These are phyloP conservation scores for Fragaria ananassa DNA, from an alignment of 306 rosid genomes.

Conservation along the genomic window DNA sequence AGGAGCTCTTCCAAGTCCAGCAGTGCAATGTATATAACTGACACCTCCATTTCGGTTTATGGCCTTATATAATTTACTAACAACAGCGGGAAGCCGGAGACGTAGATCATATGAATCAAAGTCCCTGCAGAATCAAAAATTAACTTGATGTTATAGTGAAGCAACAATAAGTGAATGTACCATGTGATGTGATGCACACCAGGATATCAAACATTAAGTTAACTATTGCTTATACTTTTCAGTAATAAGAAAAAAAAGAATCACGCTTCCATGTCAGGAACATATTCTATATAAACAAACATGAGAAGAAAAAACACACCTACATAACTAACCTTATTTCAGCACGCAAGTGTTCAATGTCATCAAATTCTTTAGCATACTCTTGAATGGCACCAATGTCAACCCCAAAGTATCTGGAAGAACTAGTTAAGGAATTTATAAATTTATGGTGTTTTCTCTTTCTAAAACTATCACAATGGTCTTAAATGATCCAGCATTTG, in stretches of 20 bases:
- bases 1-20: slow-evolving; percentile 99
- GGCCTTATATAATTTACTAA: slow-evolving; percentile 75
- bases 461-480: slow-evolving; percentile 19
- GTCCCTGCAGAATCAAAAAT: slow-evolving; percentile 60
- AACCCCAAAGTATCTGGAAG: slow-evolving; percentile 78
- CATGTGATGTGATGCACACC: not conserved
- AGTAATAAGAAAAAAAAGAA: not conserved
- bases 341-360: slow-evolving; percentile 90
- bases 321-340: slow-evolving; percentile 67
- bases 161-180: not conserved
- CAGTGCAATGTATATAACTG: slow-evolving; percentile 91
- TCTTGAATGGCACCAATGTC: slow-evolving; percentile 79
- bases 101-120: slow-evolving; percentile 86
- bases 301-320: not conserved
- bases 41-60: slow-evolving; percentile 77
- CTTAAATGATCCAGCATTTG: slow-evolving; percentile 9
- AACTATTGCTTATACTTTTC: not conserved
- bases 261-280: slow-evolving; percentile 4
- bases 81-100: slow-evolving; percentile 69
- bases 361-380: slow-evolving; percentile 59
- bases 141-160: slow-evolving; percentile 26
- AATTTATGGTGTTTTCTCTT: slow-evolving; percentile 23
- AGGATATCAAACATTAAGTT: not conserved
- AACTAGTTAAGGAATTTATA: slow-evolving; percentile 38
- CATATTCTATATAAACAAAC: not conserved